Evolutionary conservation across 352 stramenopile genomes (phyloP), one percentile per base, ranked within the genome.

Genomic region (Phytophthora macrochlamydospora): DNA sequence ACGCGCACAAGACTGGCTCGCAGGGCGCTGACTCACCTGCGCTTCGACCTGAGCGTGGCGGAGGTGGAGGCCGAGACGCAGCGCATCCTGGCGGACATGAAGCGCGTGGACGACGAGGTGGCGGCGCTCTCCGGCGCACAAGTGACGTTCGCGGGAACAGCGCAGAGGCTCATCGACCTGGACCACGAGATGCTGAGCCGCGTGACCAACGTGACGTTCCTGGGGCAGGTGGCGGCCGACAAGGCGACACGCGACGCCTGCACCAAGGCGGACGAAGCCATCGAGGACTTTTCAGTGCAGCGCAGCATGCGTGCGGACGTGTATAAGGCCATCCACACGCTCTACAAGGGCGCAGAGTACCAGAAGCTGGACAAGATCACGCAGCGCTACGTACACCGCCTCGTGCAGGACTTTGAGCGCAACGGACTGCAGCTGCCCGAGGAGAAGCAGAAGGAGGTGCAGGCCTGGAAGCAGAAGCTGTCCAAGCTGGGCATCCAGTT

Each of bases 121-220:
- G 85, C 79, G 14, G 65, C 70, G 14, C 60, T 91, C 28, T 53
- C 72, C 31, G 53, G 76, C 6, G 52, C 69, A 1, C 43, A 62
- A 0, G 75, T 85, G 28, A 91, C 73, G 12, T 96, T 91, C 56
- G 78, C 68, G 18, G 92, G 76, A 54, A 85, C 84, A n/a, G 81
- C 89, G 57, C 78, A 91, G 67, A 91, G 86, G 67, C 69, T 96
- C 54, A 84, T 88, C 46, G 85, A 94, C 30, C 69, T 94, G 40
- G 88, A 96, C 62, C 88, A 84, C 59, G 91, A 96, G 64, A 90
- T 94, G 72, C 81, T 94, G 60, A 88, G 75, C 53, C 83, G 86
- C 50, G 74, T 96, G 38, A 91, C 78, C 13, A 93, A 92, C 54
- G 83, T 92, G 55, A 96, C 89, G 50, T 96, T 97, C 70, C 69